These are phyloP conservation scores for Teratosphaeria zuluensis DNA, from an alignment of 2,329 filamentous ascomycete species.

Conservation along the genomic window DNA sequence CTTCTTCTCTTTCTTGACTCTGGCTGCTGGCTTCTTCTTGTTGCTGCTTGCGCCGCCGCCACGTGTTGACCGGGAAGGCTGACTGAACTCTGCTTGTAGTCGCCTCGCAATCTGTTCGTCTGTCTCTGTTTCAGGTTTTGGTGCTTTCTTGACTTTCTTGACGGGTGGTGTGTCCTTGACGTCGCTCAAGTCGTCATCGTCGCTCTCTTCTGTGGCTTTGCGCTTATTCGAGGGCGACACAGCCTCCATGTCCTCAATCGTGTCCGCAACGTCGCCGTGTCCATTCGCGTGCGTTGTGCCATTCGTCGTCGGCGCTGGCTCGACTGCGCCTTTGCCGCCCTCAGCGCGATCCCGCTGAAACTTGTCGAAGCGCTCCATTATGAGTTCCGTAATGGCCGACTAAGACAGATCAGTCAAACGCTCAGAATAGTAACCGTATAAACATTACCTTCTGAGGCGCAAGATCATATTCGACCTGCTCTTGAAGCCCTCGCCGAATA, in stretches of 20 bases:
- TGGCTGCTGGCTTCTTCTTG: constrained; percentile 40
- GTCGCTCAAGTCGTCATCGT: constrained; percentile 33
- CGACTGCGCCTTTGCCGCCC: constrained; percentile 14
- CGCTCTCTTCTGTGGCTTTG: constrained; percentile 21
- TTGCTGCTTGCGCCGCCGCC: constrained; percentile 49
- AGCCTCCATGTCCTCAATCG: constrained; percentile 5
- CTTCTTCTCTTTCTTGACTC: constrained; percentile 57
- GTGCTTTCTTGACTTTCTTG: constrained; percentile 34
- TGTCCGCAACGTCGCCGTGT: neutral
- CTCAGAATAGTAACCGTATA: neutral
- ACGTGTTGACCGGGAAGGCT: constrained; percentile 62
- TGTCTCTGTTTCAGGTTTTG: constrained; percentile 67
- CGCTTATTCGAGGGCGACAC: constrained; percentile 30
- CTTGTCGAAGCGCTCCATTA: constrained; percentile 42
- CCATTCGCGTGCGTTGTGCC: constrained; percentile 14
- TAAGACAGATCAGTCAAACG: constrained; percentile 13
- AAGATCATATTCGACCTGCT: constrained; percentile 51
- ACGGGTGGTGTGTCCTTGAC: constrained; percentile 31
- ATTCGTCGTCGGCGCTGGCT: constrained; percentile 31
- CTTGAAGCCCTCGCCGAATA: constrained; percentile 55
- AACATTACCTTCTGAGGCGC: constrained; percentile 49
- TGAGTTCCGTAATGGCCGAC: constrained; percentile 37
- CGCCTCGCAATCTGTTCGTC: constrained; percentile 81
- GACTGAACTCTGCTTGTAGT: constrained; percentile 78
- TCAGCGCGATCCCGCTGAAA: constrained; percentile 27